Conservation (phyloP, 2,329 filamentous ascomycete genomes). For the Celoporthe dispersa region DNA sequence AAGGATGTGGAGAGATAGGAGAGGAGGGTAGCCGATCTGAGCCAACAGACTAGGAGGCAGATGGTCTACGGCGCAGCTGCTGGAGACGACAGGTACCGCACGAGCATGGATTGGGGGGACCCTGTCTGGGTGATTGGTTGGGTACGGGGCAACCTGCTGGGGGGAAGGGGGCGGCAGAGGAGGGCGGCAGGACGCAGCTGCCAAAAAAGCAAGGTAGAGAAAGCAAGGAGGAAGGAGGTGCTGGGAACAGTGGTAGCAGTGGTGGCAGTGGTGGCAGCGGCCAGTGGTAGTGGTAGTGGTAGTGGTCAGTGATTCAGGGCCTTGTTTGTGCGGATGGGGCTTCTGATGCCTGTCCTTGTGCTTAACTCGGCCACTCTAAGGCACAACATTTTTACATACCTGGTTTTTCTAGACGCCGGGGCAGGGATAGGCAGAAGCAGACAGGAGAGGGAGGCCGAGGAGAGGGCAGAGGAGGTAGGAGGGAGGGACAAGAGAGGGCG, state of each 20-base stretch:
- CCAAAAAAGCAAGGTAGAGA: conserved; percentile 31
- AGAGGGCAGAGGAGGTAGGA: neutral
- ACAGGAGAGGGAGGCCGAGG: neutral
- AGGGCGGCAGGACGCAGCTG: neutral
- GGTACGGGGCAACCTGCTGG: conserved; percentile 31
- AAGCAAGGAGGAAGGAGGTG: neutral
- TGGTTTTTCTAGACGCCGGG: neutral
- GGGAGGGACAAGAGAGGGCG: neutral
- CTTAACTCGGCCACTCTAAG: neutral
- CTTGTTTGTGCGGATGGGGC: neutral
- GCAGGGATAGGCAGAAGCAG: no score
- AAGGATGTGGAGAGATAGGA: conserved; percentile 16
- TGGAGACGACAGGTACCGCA: neutral
- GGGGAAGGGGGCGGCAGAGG: neutral
- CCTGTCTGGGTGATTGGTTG: conserved; percentile 1
- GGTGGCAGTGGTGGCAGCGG: no score
- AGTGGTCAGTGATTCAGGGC: neutral
- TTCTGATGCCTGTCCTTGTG: neutral
- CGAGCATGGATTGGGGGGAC: conserved; percentile 1
- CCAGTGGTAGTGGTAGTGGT: neutral
- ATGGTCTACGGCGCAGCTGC: conserved; percentile 10
- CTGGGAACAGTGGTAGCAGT: neutral
- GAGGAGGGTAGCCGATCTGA: conserved; percentile 10
- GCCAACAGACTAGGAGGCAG: conserved; percentile 6
- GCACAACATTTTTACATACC: neutral